A percentile compares a stretch with the other conserved stretches of the same genome.
phyloP scores from a whole-genome alignment of 2,329 filamentous ascomycete genomes.

The Mariannaea elegans region DNA sequence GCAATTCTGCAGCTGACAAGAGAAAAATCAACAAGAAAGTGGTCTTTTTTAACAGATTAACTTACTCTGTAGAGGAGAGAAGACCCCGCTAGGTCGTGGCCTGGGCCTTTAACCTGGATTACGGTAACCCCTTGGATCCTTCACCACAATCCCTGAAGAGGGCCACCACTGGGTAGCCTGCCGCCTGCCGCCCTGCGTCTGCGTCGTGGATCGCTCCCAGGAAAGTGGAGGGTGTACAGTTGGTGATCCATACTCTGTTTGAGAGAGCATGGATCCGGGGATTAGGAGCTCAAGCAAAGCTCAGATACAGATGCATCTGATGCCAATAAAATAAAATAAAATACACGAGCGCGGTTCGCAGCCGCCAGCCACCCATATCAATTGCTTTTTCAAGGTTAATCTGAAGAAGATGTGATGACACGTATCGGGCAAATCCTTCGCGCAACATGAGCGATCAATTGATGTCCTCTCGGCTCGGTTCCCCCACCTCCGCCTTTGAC shows the following conservation, averaged over 20 bases:
- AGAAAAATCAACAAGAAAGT: constrained; percentile 2
- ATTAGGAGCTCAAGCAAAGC: constrained; percentile 11
- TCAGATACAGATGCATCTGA: constrained; percentile 1
- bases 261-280: constrained; percentile 18
- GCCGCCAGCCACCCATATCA: constrained; percentile 20
- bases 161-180: constrained; percentile 16
- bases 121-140: constrained; percentile 1
- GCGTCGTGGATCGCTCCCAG: constrained; percentile 32
- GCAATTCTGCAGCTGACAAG: constrained; percentile 2
- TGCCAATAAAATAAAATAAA: background rate
- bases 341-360: constrained; percentile 23
- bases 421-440: constrained; percentile 8
- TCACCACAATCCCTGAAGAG: constrained; percentile 1
- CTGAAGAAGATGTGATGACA: constrained; percentile 7
- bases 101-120: constrained; percentile 3
- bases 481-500: background rate
- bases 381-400: background rate
- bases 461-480: background rate
- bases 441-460: background rate
- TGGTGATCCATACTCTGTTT: background rate
- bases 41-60: no score
- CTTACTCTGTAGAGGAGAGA: background rate
- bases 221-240: constrained; percentile 19
- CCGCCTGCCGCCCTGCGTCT: constrained; percentile 18
- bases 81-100: constrained; percentile 18